These are phyloP conservation scores for Termitomyces heimii DNA, from an alignment of 768 basidiomycete species.

Conservation along the genomic window DNA sequence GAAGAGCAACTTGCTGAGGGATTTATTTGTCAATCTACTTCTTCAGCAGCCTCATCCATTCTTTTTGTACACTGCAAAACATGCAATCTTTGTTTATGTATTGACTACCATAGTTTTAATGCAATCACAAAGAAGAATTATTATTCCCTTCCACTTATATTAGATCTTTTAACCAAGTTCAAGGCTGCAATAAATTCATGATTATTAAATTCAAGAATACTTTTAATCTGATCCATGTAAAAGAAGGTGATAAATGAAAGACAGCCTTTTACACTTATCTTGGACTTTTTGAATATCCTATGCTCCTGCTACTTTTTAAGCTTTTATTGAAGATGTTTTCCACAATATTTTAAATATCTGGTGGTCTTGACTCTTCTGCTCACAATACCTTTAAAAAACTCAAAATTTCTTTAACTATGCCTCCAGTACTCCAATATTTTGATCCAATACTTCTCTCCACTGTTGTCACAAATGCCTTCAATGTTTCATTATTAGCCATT, in stretches of 20 bases:
- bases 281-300: neutral
- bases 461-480: neutral
- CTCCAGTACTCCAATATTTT: too few species aligned
- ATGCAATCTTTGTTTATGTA: too few species aligned
- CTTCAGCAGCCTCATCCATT: too few species aligned
- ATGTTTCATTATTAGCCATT: too few species aligned
- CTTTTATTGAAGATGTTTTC: too few species aligned
- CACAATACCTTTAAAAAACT: constrained; percentile 17
- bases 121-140: neutral
- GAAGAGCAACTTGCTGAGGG: neutral
- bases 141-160: neutral
- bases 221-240: too few species aligned
- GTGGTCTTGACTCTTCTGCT: neutral
- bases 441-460: constrained; percentile 9
- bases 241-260: neutral
- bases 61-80: neutral
- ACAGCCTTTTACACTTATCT: neutral
- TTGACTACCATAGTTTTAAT: too few species aligned
- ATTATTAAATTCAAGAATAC: too few species aligned
- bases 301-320: too few species aligned
- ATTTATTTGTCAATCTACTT: too few species aligned
- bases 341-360: too few species aligned
- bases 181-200: neutral
- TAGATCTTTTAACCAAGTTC: neutral
- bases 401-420: too few species aligned